Evolutionary conservation across 2,329 filamentous ascomycete species (phyloP).

Genomic region (Arthrinium puccinioides): DNA sequence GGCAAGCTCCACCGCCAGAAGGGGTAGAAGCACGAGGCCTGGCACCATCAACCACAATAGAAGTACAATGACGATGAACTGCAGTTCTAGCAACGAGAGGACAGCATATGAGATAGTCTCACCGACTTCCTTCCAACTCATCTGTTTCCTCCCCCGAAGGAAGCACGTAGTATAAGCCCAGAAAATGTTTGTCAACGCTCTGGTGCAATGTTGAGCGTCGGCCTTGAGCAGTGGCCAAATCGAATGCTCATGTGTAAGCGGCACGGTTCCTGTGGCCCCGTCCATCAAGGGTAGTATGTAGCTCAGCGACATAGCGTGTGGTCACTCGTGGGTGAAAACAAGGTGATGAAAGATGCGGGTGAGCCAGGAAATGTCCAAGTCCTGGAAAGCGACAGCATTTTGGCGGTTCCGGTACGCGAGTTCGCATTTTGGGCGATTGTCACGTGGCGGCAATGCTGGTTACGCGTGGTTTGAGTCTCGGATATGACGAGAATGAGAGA

Average conservation of each 20-base stretch:
- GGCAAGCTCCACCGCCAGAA: slow-evolving; percentile 7
- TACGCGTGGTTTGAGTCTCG: too few relatives aligned
- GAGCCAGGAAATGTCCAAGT: too few relatives aligned
- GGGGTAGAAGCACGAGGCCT: slow-evolving; percentile 10
- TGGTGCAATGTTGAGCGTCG: slow-evolving; percentile 8
- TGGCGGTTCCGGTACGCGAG: too few relatives aligned
- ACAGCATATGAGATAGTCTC: slow-evolving; percentile 8
- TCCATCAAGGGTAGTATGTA: slow-evolving; percentile 12
- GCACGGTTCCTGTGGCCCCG: slow-evolving; percentile 11
- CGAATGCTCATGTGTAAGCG: slow-evolving; percentile 13
- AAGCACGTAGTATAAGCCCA: slow-evolving; percentile 4
- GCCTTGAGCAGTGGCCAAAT: slow-evolving; percentile 9
- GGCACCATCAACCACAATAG: slow-evolving; percentile 14
- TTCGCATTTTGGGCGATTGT: too few relatives aligned
- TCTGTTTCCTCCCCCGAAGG: background rate
- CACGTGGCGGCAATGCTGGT: too few relatives aligned
- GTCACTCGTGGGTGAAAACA: slow-evolving; percentile 1
- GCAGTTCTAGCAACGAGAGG: slow-evolving; percentile 11
- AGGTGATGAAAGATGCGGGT: too few relatives aligned
- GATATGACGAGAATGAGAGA: too few relatives aligned
- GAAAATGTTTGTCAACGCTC: slow-evolving; percentile 10
- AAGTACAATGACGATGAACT: slow-evolving; percentile 8
- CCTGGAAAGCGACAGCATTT: too few relatives aligned
- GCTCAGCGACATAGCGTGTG: slow-evolving; percentile 8
- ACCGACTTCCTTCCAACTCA: slow-evolving; percentile 6